phyloP scores from a whole-genome alignment of 768 basidiomycete species.

The Tricholoma matsutake region DNA sequence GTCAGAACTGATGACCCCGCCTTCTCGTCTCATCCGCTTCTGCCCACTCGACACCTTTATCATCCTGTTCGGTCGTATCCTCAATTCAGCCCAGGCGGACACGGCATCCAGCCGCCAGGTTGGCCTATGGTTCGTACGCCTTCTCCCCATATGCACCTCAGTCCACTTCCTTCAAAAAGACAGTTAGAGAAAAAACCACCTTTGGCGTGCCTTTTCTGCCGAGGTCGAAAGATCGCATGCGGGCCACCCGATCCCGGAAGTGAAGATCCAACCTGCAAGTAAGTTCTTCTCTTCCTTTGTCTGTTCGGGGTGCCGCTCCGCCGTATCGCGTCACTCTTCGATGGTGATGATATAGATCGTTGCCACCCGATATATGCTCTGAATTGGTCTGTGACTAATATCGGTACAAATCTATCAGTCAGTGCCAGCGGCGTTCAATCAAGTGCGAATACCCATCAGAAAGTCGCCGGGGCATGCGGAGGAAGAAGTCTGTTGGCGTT shows the following conservation, averaged over 20 bases:
- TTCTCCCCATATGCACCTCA: constrained; percentile 21
- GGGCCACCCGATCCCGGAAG: constrained; percentile 54
- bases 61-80: not conserved
- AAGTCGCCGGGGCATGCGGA: constrained; percentile 68
- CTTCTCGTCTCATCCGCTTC: not conserved
- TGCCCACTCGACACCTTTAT: not conserved
- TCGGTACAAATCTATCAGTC: constrained; percentile 38
- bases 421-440: constrained; percentile 68
- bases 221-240: constrained; percentile 68
- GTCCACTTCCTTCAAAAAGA: constrained; percentile 28
- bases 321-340: constrained; percentile 6
- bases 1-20: not conserved
- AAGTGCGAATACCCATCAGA: constrained; percentile 70
- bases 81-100: constrained; percentile 2
- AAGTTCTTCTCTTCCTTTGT: constrained; percentile 27
- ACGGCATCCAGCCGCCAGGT: constrained; percentile 4
- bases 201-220: constrained; percentile 63
- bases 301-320: constrained; percentile 5
- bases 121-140: constrained; percentile 16
- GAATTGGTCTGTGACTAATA: constrained; percentile 1
- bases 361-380: not conserved
- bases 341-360: not conserved
- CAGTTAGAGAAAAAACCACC: constrained; percentile 52
- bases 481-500: constrained; percentile 35
- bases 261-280: constrained; percentile 64